Base-by-base conservation (phyloP, 495 filamentous ascomycete genomes). In the Aspergillus conjunctus region DNA sequence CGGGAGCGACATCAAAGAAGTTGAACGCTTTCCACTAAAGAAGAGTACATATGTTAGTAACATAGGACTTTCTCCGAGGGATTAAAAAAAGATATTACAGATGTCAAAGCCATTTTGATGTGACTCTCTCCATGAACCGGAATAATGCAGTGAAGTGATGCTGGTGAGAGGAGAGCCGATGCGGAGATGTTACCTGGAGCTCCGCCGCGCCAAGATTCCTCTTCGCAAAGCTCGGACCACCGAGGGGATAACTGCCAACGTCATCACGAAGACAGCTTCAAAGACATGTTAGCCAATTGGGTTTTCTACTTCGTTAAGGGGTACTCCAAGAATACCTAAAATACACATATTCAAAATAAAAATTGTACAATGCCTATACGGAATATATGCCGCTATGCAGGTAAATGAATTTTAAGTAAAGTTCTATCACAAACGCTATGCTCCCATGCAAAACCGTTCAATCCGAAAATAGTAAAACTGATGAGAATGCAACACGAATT, bases 21-120 rank as follows among this genome's bases (percentile, higher is more conserved):
- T 94, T 92, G 81, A 98, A 98, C 54, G 90, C 86, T 90, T 96
- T 96, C 94, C 95, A 97, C 93, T 98, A 70, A 14, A 7, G 2
- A 1, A 33, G 15, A 41, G 43, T 63, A 51, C 61, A 65, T 62
- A 26, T 60, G 48, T 44, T 34, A 41, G 9, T 51, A 22, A 3
- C 26, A 31, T 21, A 53, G 17, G 33, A 9, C 1, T 9, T 11
- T 7, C 11, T 11, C 3, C 37, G 9, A 41, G 11, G 4, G 8
- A n/a, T 20, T 15, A 4, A 1, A 11, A 8, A 18, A 22, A 4
- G 1, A 10, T 39, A 68, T 61, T 72, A 80, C 77, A 71, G 77
- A 79, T 74, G 74, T 80, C 69, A 80, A 53, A 65, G 77, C 77
- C 77, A 80, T 80, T 73, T 78, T 67, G 48, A 68, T 65, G 64